These are phyloP conservation scores for Citeromyces nyonsensis DNA, from an alignment of 805 yeast species.

Conservation along the genomic window DNA sequence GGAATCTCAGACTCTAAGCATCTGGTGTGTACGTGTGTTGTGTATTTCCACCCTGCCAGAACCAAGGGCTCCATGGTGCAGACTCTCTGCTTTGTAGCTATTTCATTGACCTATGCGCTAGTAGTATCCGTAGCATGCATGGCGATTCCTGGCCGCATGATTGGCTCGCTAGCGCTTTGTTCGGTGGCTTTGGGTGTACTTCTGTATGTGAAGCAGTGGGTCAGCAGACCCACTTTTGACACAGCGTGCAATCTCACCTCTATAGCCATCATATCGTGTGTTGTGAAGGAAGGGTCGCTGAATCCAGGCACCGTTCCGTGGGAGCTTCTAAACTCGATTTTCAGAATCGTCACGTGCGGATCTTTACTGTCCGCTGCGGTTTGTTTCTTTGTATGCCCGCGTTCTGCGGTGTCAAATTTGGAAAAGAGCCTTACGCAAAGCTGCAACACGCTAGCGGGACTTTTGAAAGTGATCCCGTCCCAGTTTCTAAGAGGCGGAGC, in stretches of 20 bases:
- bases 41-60: slow-evolving; percentile 73
- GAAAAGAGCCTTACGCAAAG: slow-evolving; percentile 31
- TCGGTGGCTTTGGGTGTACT: slow-evolving; percentile 47
- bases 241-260: slow-evolving; percentile 73
- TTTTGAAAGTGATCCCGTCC: slow-evolving; percentile 27
- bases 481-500: slow-evolving; percentile 33
- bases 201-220: slow-evolving; percentile 54
- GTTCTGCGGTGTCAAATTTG: slow-evolving; percentile 31
- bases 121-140: slow-evolving; percentile 36
- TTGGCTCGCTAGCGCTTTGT: slow-evolving; percentile 31
- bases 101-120: slow-evolving; percentile 38
- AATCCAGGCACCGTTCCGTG: slow-evolving; percentile 44
- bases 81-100: slow-evolving; percentile 42
- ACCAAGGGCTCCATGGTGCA: slow-evolving; percentile 73
- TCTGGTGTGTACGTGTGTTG: slow-evolving; percentile 69
- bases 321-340: slow-evolving; percentile 32
- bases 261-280: slow-evolving; percentile 52
- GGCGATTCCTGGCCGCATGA: slow-evolving; percentile 26
- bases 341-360: slow-evolving; percentile 45
- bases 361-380: slow-evolving; percentile 38
- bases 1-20: slow-evolving; percentile 68
- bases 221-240: slow-evolving; percentile 54
- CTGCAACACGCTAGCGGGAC: slow-evolving; percentile 32
- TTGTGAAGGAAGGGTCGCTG: slow-evolving; percentile 59
- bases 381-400: slow-evolving; percentile 54